These are phyloP conservation scores for Tylopilus balloui DNA, from an alignment of 768 basidiomycete species.

Conservation along the genomic window DNA sequence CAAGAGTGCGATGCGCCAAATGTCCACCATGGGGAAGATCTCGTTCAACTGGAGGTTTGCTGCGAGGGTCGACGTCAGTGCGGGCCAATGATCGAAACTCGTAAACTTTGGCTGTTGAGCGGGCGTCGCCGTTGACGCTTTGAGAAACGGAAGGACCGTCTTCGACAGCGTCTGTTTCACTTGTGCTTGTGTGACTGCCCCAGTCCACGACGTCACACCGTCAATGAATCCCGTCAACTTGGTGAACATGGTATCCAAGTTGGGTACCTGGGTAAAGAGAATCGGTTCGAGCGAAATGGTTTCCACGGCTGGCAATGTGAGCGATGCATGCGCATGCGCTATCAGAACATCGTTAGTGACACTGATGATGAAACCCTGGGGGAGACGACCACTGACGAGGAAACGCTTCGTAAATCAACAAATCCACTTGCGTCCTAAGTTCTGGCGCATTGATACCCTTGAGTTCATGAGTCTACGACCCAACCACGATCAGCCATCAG, in stretches of 20 bases:
- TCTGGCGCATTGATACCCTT: constrained; percentile 70
- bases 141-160: constrained; percentile 60
- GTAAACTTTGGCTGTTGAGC: constrained; percentile 30
- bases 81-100: constrained; percentile 46
- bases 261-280: constrained; percentile 67
- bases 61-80: constrained; percentile 41
- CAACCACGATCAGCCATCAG: neutral
- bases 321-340: constrained; percentile 74
- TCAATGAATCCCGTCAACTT: constrained; percentile 68
- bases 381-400: constrained; percentile 56
- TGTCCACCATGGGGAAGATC: constrained; percentile 78
- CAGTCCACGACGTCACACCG: constrained; percentile 33
- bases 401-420: constrained; percentile 70
- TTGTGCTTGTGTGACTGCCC: constrained; percentile 30
- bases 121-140: constrained; percentile 40
- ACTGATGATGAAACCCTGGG: neutral
- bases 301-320: constrained; percentile 57
- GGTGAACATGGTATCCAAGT: constrained; percentile 54
- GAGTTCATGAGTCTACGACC: constrained; percentile 56
- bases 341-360: constrained; percentile 1
- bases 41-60: constrained; percentile 45
- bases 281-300: constrained; percentile 70
- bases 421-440: constrained; percentile 66
- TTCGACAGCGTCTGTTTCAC: constrained; percentile 48
- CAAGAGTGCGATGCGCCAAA: constrained; percentile 76